Evolutionary conservation across 306 rosid genomes (phyloP).

Genomic region (Lablab purpureus): DNA sequence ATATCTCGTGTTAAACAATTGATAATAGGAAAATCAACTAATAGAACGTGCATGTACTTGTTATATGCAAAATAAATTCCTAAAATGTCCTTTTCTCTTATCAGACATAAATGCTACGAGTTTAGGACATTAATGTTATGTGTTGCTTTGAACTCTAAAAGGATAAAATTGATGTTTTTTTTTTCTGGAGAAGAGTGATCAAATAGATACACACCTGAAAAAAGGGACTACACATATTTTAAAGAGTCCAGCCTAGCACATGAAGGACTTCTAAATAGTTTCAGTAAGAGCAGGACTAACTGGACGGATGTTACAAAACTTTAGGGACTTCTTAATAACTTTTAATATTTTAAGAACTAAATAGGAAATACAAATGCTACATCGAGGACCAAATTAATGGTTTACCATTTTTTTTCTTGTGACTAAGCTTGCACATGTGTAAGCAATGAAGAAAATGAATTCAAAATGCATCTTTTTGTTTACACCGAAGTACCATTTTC

Average conservation of each 20-base stretch:
- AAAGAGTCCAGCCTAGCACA: no score
- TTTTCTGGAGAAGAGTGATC: neutral
- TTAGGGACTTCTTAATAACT: no score
- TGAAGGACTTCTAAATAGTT: neutral
- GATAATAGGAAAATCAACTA: no score
- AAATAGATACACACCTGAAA: neutral
- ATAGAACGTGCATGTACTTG: no score
- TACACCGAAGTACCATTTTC: constrained; percentile 14
- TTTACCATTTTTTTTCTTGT: neutral
- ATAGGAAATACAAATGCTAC: no score
- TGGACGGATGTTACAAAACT: neutral
- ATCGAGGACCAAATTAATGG: neutral
- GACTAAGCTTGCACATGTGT: neutral
- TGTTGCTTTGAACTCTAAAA: neutral
- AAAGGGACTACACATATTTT: no score
- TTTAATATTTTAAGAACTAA: no score
- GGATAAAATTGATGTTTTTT: neutral
- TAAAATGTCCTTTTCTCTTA: no score
- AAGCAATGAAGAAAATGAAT: constrained; percentile 22
- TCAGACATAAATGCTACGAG: neutral
- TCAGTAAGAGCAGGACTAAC: neutral
- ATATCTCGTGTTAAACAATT: neutral
- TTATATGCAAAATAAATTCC: no score
- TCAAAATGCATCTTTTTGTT: constrained; percentile 35
- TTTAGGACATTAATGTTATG: neutral